Percentiles rank a stretch among this genome's conserved stretches.
Conservation (phyloP, 2,329 filamentous ascomycete genomes). For the Lachnum nothofagi region DNA sequence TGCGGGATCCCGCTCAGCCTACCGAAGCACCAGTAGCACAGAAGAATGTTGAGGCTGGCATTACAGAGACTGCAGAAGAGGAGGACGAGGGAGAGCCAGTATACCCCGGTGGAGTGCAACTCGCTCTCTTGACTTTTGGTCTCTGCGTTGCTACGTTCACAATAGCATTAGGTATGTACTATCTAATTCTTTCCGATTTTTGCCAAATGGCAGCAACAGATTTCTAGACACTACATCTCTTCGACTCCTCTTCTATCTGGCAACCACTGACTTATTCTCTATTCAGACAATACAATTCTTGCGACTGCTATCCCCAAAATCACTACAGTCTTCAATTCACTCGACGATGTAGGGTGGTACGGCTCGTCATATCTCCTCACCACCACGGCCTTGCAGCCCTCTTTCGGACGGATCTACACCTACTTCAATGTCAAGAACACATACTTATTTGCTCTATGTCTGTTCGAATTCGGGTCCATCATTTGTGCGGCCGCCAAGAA, state of each 20-base stretch:
- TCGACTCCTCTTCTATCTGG: neutral
- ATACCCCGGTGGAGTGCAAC: slow-evolving; percentile 26
- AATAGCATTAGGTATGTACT: slow-evolving; percentile 37
- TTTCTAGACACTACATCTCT: neutral
- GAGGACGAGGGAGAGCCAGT: slow-evolving; percentile 4
- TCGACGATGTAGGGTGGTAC: slow-evolving; percentile 38
- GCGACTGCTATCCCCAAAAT: slow-evolving; percentile 41
- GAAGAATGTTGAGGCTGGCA: slow-evolving; percentile 9
- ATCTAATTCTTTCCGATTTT: neutral
- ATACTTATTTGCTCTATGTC: slow-evolving; percentile 29
- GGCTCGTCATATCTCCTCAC: slow-evolving; percentile 35
- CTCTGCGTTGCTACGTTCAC: slow-evolving; percentile 45
- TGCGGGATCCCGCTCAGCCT: neutral
- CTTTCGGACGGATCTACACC: slow-evolving; percentile 34
- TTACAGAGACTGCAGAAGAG: slow-evolving; percentile 17
- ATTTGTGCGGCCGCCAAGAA: slow-evolving; percentile 34
- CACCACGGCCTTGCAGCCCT: slow-evolving; percentile 33
- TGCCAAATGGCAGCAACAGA: neutral
- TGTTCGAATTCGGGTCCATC: slow-evolving; percentile 36
- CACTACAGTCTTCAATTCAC: slow-evolving; percentile 36
- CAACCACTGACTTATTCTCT: too few relatives aligned
- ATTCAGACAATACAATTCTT: slow-evolving; percentile 35
- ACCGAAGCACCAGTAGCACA: slow-evolving; percentile 2
- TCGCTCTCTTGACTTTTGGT: slow-evolving; percentile 42
- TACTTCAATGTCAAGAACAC: slow-evolving; percentile 34